Percentiles rank a stretch among this genome's conserved stretches.
Conservation (phyloP, 2,329 filamentous ascomycete species). For the Diaporthe aspalathi region DNA sequence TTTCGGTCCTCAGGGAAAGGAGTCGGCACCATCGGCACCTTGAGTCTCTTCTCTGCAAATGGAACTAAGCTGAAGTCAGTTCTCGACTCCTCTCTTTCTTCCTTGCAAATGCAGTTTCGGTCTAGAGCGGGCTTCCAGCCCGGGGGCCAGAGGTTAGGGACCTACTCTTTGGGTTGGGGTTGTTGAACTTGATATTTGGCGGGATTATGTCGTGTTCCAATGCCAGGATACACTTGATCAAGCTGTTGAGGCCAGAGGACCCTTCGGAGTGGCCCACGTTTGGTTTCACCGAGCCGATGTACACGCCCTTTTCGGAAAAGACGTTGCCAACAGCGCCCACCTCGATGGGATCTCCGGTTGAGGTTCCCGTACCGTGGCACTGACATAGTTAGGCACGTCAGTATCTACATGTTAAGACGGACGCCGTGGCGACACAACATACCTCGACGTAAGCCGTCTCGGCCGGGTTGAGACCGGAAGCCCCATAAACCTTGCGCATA, state of each 20-base stretch:
- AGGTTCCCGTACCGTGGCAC: neutral
- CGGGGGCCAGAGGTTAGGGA: too few relatives aligned
- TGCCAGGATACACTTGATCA: neutral
- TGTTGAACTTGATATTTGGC: neutral
- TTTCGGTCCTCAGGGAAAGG: slow-evolving; percentile 47
- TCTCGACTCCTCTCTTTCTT: too few relatives aligned
- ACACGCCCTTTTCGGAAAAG: neutral
- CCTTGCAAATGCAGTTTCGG: too few relatives aligned
- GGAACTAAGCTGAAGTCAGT: too few relatives aligned
- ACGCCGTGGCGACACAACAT: too few relatives aligned
- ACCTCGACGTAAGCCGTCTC: neutral
- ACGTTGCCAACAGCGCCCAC: neutral
- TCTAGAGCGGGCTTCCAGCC: too few relatives aligned
- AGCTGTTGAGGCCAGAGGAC: neutral
- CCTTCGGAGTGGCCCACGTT: neutral
- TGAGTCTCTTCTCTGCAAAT: neutral
- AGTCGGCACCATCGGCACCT: slow-evolving; percentile 33
- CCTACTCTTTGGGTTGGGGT: neutral
- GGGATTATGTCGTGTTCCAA: neutral
- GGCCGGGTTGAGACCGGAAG: neutral
- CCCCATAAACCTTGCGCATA: neutral
- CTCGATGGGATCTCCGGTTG: neutral
- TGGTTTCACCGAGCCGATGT: neutral
- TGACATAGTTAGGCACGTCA: too few relatives aligned
- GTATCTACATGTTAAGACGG: too few relatives aligned